Evolutionary conservation across 176 grass and related monocot genomes (phyloP).

Genomic region (Rhynchospora tenuis): DNA sequence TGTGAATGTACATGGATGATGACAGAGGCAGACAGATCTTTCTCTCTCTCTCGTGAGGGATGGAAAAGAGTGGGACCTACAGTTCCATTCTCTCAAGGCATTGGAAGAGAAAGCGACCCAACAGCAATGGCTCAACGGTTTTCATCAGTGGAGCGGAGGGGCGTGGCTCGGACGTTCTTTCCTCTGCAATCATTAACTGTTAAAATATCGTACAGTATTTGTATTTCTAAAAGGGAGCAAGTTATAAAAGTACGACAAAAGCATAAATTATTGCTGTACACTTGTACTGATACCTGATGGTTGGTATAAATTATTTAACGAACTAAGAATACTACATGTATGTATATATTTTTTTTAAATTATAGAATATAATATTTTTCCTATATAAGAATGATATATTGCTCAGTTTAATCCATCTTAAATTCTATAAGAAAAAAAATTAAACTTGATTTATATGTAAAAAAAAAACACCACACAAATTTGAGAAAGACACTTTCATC

Average conservation of each 20-base stretch:
- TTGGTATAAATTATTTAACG: not conserved
- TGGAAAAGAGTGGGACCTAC: conserved; percentile 16
- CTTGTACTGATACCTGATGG: too few species aligned
- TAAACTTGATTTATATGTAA: too few species aligned
- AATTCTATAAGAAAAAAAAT: too few species aligned
- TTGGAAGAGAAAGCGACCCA: conserved; percentile 23
- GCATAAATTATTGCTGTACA: not conserved
- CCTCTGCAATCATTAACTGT: conserved; percentile 1
- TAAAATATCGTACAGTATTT: not conserved
- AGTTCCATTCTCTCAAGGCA: conserved; percentile 26
- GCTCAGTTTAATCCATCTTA: too few species aligned
- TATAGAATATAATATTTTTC: too few species aligned
- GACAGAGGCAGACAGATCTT: not conserved
- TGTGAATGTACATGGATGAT: conserved; percentile 9
- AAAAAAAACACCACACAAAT: too few species aligned
- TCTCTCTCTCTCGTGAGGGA: not conserved
- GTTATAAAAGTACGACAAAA: not conserved
- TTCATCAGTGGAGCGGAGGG: conserved; percentile 2
- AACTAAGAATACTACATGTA: not conserved
- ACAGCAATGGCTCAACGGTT: conserved; percentile 33
- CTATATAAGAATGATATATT: too few species aligned
- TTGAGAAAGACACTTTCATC: too few species aligned
- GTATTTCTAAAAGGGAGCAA: not conserved
- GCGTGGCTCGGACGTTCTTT: not conserved
- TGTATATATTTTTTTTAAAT: too few species aligned